phyloP scores from a whole-genome alignment of 1,284 basidiomycete genomes.

The Tremellales sp. region DNA sequence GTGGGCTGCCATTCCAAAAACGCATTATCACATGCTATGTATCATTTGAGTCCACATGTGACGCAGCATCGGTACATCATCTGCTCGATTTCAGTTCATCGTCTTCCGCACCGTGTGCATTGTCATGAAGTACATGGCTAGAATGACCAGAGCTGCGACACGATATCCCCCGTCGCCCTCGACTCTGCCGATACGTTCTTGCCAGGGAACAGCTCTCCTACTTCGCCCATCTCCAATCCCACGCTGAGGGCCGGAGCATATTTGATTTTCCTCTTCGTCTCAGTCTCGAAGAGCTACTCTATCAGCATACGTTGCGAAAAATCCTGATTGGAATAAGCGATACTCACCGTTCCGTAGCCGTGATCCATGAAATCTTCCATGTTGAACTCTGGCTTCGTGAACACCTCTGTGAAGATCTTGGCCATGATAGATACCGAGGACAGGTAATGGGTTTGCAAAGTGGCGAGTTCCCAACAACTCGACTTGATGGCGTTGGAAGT shows the following conservation, averaged over 20 bases:
- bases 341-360: slow-evolving; percentile 79
- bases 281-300: slow-evolving; percentile 77
- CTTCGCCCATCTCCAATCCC: slow-evolving; percentile 23
- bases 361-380: slow-evolving; percentile 98
- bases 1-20: too few species aligned
- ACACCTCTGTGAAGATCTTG: slow-evolving; percentile 83
- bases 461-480: slow-evolving; percentile 86
- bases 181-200: background rate
- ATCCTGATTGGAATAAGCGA: background rate
- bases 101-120: background rate
- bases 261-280: slow-evolving; percentile 72
- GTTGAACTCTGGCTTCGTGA: slow-evolving; percentile 83
- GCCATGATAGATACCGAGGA: slow-evolving; percentile 75
- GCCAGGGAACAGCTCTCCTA: slow-evolving; percentile 13
- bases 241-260: slow-evolving; percentile 64
- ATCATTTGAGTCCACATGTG: too few species aligned
- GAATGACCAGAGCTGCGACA: slow-evolving; percentile 18
- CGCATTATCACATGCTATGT: too few species aligned
- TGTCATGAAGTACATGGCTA: slow-evolving; percentile 1
- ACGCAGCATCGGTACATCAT: too few species aligned
- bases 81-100: too few species aligned
- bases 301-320: background rate
- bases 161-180: slow-evolving; percentile 7
- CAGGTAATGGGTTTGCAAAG: slow-evolving; percentile 80
- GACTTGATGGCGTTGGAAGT: slow-evolving; percentile 75